Conservation (phyloP, 2,329 filamentous ascomycete species). For the Fusarium luffae region DNA sequence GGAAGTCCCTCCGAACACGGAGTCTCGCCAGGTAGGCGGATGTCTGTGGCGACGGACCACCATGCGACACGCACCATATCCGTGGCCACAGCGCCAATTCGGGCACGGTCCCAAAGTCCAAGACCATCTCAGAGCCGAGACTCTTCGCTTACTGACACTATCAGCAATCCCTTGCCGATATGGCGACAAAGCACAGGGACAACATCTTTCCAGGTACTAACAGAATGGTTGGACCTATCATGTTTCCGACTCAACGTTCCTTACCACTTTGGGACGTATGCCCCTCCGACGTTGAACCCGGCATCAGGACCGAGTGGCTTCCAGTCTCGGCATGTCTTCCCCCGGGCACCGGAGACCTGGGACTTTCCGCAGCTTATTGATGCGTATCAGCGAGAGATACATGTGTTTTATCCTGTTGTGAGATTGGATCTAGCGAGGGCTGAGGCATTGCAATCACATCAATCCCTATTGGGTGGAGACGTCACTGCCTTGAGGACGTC, state of each 20-base stretch:
- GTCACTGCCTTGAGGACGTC: background rate
- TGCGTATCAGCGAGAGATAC: slow-evolving; percentile 1
- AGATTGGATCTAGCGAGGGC: background rate
- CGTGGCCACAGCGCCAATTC: background rate
- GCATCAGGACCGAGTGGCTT: background rate
- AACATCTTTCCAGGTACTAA: slow-evolving; percentile 1
- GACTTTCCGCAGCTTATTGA: background rate
- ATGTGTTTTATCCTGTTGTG: slow-evolving; percentile 1
- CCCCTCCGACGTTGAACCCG: rapidly evolving
- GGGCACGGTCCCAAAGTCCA: background rate
- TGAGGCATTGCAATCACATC: background rate
- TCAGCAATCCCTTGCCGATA: background rate
- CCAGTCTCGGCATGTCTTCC: background rate
- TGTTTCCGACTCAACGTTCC: slow-evolving; percentile 11
- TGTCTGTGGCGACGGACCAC: background rate
- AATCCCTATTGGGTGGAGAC: rapidly evolving
- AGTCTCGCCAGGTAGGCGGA: rapidly evolving
- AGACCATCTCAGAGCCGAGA: slow-evolving; percentile 4
- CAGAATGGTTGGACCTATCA: slow-evolving; percentile 4
- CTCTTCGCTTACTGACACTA: slow-evolving; percentile 7
- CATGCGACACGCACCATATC: background rate
- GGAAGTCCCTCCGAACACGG: background rate
- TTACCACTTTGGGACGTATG: slow-evolving; percentile 8
- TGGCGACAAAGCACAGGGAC: background rate
- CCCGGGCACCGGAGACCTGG: background rate